Percentiles rank a stretch among this genome's conserved stretches.
phyloP scores from a whole-genome alignment of 371 early-diverging fungal species.

The Coemansia sp. region DNA sequence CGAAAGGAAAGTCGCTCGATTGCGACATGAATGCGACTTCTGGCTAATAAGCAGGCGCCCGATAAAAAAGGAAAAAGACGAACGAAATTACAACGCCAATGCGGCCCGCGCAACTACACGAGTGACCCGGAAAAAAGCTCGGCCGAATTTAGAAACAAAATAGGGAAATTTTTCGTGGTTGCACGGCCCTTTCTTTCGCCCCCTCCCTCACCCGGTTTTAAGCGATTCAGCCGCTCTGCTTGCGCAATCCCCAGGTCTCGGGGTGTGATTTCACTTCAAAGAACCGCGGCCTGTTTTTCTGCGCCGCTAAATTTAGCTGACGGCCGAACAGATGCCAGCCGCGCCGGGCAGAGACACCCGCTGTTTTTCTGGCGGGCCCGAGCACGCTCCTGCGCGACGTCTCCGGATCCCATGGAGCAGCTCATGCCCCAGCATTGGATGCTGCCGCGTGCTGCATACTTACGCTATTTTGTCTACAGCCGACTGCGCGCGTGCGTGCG shows the following conservation, averaged over 20 bases:
- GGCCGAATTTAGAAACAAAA: not conserved
- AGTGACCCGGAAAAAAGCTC: not conserved
- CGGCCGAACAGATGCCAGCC: slow-evolving; percentile 2
- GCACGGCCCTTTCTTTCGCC: not conserved
- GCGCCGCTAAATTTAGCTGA: slow-evolving; percentile 1
- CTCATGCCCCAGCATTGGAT: slow-evolving; percentile 1
- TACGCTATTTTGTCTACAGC: slow-evolving; percentile 1
- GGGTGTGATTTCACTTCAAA: not conserved
- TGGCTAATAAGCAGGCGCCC: not conserved
- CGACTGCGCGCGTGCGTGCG: too few species aligned
- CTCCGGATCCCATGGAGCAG: not conserved
- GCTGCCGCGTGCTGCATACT: not conserved
- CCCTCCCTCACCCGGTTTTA: too few species aligned
- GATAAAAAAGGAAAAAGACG: not conserved
- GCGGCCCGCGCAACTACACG: not conserved
- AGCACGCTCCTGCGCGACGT: not conserved
- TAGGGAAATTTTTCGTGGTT: not conserved
- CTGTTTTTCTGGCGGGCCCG: too few species aligned
- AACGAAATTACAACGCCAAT: not conserved
- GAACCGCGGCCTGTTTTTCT: slow-evolving; percentile 6
- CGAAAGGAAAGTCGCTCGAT: slow-evolving; percentile 25
- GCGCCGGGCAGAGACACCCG: not conserved
- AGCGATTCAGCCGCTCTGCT: too few species aligned
- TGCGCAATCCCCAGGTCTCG: not conserved
- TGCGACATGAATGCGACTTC: slow-evolving; percentile 18